phyloP scores from a whole-genome alignment of 306 rosid genomes.

The Abrus precatorius region DNA sequence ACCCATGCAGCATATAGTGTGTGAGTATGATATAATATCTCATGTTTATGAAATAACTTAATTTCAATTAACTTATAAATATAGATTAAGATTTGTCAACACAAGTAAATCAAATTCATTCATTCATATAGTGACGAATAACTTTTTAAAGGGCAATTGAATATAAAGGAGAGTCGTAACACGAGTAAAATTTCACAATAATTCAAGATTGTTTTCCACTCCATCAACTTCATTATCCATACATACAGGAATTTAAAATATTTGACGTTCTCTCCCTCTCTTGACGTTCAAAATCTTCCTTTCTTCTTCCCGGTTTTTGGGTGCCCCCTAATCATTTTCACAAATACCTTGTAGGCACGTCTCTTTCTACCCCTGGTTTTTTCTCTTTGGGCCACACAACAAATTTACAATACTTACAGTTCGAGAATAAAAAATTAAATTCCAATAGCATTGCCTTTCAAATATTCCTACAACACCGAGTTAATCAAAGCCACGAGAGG shows the following conservation, averaged over 20 bases:
- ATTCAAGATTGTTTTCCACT: neutral
- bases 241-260: neutral
- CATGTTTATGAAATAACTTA: too few relatives aligned
- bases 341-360: too few relatives aligned
- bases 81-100: too few relatives aligned
- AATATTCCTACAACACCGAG: neutral
- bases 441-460: neutral
- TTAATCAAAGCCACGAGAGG: neutral
- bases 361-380: neutral
- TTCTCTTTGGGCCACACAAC: neutral
- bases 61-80: too few relatives aligned
- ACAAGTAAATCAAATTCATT: too few relatives aligned
- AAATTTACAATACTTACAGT: neutral
- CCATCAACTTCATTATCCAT: neutral
- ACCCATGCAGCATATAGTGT: too few relatives aligned
- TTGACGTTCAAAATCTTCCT: neutral
- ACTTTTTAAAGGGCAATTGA: neutral
- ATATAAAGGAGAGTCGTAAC: neutral
- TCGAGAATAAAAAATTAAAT: too few relatives aligned
- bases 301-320: neutral
- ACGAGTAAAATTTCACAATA: neutral
- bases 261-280: neutral
- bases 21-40: too few relatives aligned
- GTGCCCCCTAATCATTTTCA: neutral
- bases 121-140: neutral